Evolutionary conservation across 345 rosid genomes (phyloP), one percentile per base, ranked within the genome.

Genomic region (Brassica juncea): DNA sequence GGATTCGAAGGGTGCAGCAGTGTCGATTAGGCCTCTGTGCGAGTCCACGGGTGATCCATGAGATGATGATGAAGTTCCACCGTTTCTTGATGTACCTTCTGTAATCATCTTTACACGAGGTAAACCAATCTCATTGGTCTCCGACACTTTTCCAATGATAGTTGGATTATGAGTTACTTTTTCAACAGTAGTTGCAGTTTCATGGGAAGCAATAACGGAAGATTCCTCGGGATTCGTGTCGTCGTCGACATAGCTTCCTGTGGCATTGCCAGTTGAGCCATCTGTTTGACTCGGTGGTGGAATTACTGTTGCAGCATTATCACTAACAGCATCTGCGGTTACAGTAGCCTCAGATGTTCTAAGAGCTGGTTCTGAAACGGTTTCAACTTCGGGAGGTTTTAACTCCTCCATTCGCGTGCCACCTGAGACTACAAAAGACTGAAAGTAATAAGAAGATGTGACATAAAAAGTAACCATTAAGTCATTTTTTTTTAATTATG

Each of bases 341-440:
- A 49, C 55, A 49, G 55, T 49, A 49, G 55, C 16, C 19, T 49
- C 57, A 1, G 57, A 49, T 49, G 57, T 19, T 49, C 14, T 42
- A 42, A 2, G 1, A 49, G 55, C 55, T 49, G 55, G 6, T 14
- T 66, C 84, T 49, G 52, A 39, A 80, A 73, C 68, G 57, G 82
- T 74, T 15, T 49, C 57, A 5, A 49, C 57, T 49, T 49, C 57
- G 1, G 57, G 19, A n/a, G 57, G 8, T 49, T 49, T 49, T 49
- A 49, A n/a, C 8, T 49, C 55, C 19, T 49, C 57, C 57, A 49
- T 49, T 49, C 6, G 8, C 2, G 19, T 49, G 57, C 57, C 4
- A 49, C 21, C 54, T 49, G 57, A 37, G 35, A 34, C 39, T 5
- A 47, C 15, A 47, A 47, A 47, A 47, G 19, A 47, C 16, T 12